Evolutionary conservation across 257 asterid species (phyloP).

Genomic region (Gynochthodes officinalis): DNA sequence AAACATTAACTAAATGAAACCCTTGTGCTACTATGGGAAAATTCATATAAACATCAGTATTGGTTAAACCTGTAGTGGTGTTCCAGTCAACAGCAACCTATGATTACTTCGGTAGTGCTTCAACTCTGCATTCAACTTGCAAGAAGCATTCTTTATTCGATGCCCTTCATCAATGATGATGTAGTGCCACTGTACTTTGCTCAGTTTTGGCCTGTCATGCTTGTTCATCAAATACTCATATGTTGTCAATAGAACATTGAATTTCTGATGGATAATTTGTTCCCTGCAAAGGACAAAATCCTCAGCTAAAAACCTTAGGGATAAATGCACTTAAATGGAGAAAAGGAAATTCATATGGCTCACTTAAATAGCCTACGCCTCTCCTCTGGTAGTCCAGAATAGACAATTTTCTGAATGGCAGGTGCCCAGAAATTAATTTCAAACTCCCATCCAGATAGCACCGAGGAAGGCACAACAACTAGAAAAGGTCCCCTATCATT

Average conservation of each 20-base stretch:
- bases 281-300: slow-evolving; percentile 64
- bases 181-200: slow-evolving; percentile 96
- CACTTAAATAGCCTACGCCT: slow-evolving; percentile 93
- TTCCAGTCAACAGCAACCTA: slow-evolving; percentile 95
- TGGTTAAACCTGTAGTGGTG: slow-evolving; percentile 83
- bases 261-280: slow-evolving; percentile 83
- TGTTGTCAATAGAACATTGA: slow-evolving; percentile 92
- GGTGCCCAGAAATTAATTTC: slow-evolving; percentile 98
- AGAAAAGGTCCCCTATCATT: slow-evolving; percentile 97
- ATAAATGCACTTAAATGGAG: slow-evolving; percentile 3
- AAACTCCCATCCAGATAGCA: slow-evolving; percentile 94
- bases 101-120: slow-evolving; percentile 94
- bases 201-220: slow-evolving; percentile 94
- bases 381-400: slow-evolving; percentile 96
- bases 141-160: slow-evolving; percentile 99
- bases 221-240: slow-evolving; percentile 98
- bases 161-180: slow-evolving; percentile 98
- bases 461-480: slow-evolving; percentile 99
- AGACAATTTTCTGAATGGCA: slow-evolving; percentile 73
- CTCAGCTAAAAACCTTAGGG: slow-evolving; percentile 12
- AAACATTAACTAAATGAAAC: background rate
- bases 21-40: slow-evolving; percentile 1
- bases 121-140: slow-evolving; percentile 97
- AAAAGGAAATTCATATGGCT: slow-evolving; percentile 16
- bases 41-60: slow-evolving; percentile 14